Conservation (phyloP, 306 rosid genomes). For the Quercus cerris region DNA sequence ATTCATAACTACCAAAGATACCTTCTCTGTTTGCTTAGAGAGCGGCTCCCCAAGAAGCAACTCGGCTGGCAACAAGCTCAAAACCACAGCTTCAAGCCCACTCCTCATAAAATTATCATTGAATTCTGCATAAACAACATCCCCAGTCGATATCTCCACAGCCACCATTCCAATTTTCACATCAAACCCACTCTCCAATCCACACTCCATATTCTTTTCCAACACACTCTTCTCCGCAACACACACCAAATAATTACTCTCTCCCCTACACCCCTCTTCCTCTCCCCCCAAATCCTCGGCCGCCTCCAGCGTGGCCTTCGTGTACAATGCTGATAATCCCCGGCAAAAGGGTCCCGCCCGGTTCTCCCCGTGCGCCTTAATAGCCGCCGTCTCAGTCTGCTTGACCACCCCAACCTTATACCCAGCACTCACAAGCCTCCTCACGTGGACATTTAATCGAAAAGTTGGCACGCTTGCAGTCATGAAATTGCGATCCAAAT, state of each 20-base stretch:
- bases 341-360: constrained; percentile 70
- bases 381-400: constrained; percentile 96
- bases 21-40: constrained; percentile 87
- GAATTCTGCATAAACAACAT: constrained; percentile 70
- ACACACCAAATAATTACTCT: constrained; percentile 72
- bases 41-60: constrained; percentile 86
- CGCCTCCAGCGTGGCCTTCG: constrained; percentile 85
- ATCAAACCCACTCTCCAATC: constrained; percentile 47
- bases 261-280: constrained; percentile 68
- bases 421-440: constrained; percentile 89
- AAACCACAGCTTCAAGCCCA: constrained; percentile 66
- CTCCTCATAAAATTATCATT: constrained; percentile 66
- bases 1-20: constrained; percentile 20
- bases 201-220: constrained; percentile 37
- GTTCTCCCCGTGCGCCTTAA: constrained; percentile 80
- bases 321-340: constrained; percentile 81
- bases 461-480: constrained; percentile 87
- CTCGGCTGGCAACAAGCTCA: constrained; percentile 80
- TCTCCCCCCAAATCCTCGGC: constrained; percentile 66
- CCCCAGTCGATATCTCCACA: constrained; percentile 86
- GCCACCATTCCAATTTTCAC: constrained; percentile 71
- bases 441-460: constrained; percentile 77
- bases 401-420: constrained; percentile 87
- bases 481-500: constrained; percentile 71
- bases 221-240: constrained; percentile 64